Base-by-base conservation (phyloP, 495 filamentous ascomycete species). In the Hypomontagnella monticulosa region DNA sequence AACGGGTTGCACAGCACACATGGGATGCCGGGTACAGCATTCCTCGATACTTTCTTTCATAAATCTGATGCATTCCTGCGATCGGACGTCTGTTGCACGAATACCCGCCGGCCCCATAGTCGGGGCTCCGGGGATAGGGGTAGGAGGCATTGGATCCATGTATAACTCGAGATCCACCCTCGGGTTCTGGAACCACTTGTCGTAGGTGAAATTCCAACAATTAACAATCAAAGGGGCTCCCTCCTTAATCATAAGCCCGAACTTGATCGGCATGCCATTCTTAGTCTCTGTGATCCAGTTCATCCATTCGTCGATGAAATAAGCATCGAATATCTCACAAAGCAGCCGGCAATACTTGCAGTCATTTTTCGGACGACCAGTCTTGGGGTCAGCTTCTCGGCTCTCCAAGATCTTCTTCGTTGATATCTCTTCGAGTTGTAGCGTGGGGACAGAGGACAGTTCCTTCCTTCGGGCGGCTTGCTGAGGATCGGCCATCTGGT, bases 151-250 rank as follows among this genome's bases (percentile, higher is more conserved):
- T 4, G 52, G 52, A 9, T 52, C 53, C 52, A 64, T 57, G 38
- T 64, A 64, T 15, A 64, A 23, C 40, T 64, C 61, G 7, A 64
- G 61, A 46, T 64, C 61, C 9, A 64, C 61, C 11, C 61, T 51
- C 5, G 61, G 14, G 23, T 57, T 64, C 11, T 57, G 53, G 15
- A 64, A 64, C 61, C 61, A 64, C 33, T 64, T 64, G 11, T 64
- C 61, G 34, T 64, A 64, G 18, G 61, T 64, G 32, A 64, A 64
- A 19, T 64, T 64, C 61, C 61, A 64, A 11, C 61, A 64, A 19
- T 64, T 64, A 11, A 64, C 19, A 36, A 64, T 57, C 53, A 64
- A 19, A 16, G 61, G 61, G 16, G 23, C 23, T 16, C 61, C 61
- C 41, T 64, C 52, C 32, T 38, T 56, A 19, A 64, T 64, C 61